These are phyloP conservation scores for Ceratobasidium sp. DNA, from an alignment of 1,284 basidiomycete species.

Conservation along the genomic window DNA sequence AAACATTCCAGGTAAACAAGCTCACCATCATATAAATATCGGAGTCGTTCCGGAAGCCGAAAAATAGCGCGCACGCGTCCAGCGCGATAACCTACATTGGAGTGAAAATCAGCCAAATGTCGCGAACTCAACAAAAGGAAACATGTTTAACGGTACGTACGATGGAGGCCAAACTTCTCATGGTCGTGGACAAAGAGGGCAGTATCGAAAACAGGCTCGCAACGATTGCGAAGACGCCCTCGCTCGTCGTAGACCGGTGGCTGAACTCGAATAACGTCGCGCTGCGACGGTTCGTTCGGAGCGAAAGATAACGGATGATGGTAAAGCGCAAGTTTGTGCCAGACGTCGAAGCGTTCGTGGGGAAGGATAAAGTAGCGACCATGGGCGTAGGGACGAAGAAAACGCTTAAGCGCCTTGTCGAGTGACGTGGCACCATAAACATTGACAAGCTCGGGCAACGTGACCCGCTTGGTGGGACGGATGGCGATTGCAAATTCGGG, in stretches of 20 bases:
- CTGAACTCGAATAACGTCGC: background rate
- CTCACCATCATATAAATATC: background rate
- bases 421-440: constrained; percentile 1
- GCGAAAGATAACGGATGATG: background rate
- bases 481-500: background rate
- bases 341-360: background rate
- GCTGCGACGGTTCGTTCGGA: background rate
- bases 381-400: background rate
- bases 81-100: background rate
- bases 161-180: background rate
- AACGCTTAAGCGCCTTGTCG: background rate
- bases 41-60: background rate
- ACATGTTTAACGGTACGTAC: background rate
- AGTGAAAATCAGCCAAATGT: background rate
- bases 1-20: background rate
- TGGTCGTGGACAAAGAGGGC: background rate
- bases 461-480: background rate
- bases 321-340: background rate
- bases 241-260: background rate
- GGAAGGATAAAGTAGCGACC: background rate
- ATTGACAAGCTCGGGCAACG: background rate
- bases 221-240: background rate
- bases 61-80: background rate
- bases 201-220: background rate
- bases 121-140: background rate